Evolutionary conservation across 306 rosid genomes (phyloP), one percentile per base, ranked within the genome.

Genomic region (Citrullus mucosospermus): DNA sequence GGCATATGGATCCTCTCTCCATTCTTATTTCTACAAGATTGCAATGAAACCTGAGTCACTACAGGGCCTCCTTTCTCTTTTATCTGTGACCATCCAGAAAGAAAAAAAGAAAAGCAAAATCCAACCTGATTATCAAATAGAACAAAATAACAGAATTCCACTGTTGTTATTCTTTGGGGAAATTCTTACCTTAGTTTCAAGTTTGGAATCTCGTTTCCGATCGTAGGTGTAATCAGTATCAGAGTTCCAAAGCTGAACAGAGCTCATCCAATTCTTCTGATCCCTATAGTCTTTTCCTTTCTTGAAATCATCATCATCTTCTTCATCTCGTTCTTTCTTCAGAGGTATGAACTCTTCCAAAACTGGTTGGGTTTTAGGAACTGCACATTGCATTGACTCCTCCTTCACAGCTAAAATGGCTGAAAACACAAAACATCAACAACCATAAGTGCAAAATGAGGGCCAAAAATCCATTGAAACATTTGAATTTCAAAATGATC

Each of bases 241-340:
- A 30, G 87, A 81, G 78, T 88, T 91, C 98, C 99, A 96, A 4
- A 96, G 93, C 88, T 96, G 99, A 83, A 92, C 97, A 7, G 99
- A 96, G 78, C 99, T 92, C 99, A 96, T 88, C 99, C 99, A 96
- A 74, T 83, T 90, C 89, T 86, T 92, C 91, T 91, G 93, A 81
- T 95, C 99, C 77, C 80, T 86, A 80, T 82, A 87, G 78, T 90
- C 95, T 15, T 86, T 90, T 28, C 91, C 87, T 43, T 74, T 81
- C 15, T 50, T 75, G 14, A 50, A 71, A 71, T 70, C 60, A 54
- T 84, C 88, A 20, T 84, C 86, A 6, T 71, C 10, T 25, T 60
- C 65, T 22, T 81, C 86, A 53, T 85, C 88, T 56, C 73, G 59
- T 78, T 92, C 97, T 75, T 84, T 90, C 86, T 91, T 96, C 82